Percentiles rank a stretch among this genome's conserved stretches.
Conservation (phyloP, 1,139 yeast genomes). For the Protomyces inouyei region DNA sequence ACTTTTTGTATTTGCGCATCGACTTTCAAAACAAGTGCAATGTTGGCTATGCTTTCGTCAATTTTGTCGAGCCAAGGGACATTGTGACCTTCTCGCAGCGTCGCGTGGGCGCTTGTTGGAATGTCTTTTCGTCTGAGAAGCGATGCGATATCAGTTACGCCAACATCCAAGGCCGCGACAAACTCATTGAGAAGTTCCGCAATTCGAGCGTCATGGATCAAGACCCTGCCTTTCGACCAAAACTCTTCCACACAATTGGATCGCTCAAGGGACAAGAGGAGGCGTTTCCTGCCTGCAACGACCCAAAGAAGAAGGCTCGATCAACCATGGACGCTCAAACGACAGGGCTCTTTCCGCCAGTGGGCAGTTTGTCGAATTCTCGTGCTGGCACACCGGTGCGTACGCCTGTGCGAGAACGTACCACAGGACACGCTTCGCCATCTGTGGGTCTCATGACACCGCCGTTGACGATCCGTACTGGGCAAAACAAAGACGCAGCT, state of each 20-base stretch:
- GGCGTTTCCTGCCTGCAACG: slow-evolving; percentile 42
- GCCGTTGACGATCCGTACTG: background rate
- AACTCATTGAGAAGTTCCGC: slow-evolving; percentile 47
- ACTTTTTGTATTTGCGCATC: slow-evolving; percentile 51
- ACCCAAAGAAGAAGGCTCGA: slow-evolving; percentile 40
- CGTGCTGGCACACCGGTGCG: background rate
- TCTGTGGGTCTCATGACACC: background rate
- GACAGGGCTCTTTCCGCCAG: slow-evolving; percentile 35
- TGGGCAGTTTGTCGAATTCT: background rate
- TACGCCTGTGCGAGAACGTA: background rate
- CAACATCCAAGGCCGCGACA: slow-evolving; percentile 48
- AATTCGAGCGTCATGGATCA: slow-evolving; percentile 50
- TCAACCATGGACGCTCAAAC: slow-evolving; percentile 40
- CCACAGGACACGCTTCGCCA: background rate
- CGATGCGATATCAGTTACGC: slow-evolving; percentile 51
- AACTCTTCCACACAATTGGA: slow-evolving; percentile 44
- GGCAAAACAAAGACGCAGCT: background rate
- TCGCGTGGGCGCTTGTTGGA: slow-evolving; percentile 49
- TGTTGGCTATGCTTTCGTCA: slow-evolving; percentile 47
- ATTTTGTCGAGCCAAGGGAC: slow-evolving; percentile 45
- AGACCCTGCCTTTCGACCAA: slow-evolving; percentile 46
- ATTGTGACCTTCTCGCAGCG: slow-evolving; percentile 46
- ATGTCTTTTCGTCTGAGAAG: slow-evolving; percentile 47
- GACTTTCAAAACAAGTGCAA: slow-evolving; percentile 51
- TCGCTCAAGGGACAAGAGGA: slow-evolving; percentile 42